Evolutionary conservation across 306 rosid genomes (phyloP).

Genomic region (Neltuma alba): DNA sequence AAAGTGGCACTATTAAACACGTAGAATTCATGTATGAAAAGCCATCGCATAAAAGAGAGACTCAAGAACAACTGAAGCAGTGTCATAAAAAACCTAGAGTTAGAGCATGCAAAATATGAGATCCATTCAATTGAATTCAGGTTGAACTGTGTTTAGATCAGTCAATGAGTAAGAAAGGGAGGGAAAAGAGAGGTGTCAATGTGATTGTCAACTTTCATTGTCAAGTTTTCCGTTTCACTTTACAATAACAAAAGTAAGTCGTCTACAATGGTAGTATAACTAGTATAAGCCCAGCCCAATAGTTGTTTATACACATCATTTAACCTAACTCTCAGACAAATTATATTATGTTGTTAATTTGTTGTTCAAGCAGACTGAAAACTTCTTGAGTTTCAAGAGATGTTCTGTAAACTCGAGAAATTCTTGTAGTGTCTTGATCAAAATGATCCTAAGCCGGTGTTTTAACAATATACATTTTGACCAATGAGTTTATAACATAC

Average conservation of each 20-base stretch:
- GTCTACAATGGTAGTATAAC: neutral
- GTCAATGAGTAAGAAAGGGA: neutral
- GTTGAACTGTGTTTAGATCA: neutral
- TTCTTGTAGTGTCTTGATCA: constrained; percentile 6
- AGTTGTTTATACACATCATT: neutral
- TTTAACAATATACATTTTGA: constrained; percentile 26
- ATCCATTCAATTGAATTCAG: neutral
- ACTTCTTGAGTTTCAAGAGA: constrained; percentile 20
- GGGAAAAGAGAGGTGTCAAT: neutral
- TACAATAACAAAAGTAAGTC: neutral
- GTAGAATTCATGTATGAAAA: constrained; percentile 1
- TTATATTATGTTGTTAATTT: neutral
- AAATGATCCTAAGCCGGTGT: neutral
- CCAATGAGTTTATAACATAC: constrained; percentile 12
- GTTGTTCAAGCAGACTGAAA: neutral
- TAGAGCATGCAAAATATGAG: constrained; percentile 13
- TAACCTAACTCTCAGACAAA: neutral
- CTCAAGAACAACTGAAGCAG: constrained; percentile 17
- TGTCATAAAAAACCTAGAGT: neutral
- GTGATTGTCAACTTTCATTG: neutral
- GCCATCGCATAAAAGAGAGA: constrained; percentile 20
- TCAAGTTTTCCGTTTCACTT: neutral
- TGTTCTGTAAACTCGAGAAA: neutral
- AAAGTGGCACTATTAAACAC: constrained; percentile 15
- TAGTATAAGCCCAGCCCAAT: neutral